A percentile compares a stretch with the other conserved stretches of the same genome.
Conservation (phyloP, 352 stramenopile species). For the Pythium sp. region DNA sequence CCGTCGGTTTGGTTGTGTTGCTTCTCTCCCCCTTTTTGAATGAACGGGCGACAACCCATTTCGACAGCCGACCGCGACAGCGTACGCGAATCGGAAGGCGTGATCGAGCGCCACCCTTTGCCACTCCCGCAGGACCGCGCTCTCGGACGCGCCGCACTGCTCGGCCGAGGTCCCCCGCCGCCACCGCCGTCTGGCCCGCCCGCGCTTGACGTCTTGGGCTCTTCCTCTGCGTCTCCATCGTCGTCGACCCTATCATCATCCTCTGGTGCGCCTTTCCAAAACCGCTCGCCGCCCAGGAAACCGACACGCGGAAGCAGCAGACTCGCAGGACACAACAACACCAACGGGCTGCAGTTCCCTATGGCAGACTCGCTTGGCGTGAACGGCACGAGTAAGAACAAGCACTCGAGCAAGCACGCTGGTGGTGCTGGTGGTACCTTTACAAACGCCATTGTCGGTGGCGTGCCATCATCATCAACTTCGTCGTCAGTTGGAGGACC, state of each 20-base stretch:
- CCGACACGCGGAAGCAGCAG: neutral
- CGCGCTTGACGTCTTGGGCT: neutral
- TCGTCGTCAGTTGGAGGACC: neutral
- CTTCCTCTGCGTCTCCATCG: slow-evolving; percentile 8
- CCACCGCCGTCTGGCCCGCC: slow-evolving; percentile 6
- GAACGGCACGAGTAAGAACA: slow-evolving; percentile 7
- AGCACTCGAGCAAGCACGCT: neutral
- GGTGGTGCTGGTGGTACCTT: neutral
- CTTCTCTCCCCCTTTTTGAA: neutral
- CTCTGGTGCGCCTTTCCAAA: slow-evolving; percentile 4
- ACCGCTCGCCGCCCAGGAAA: slow-evolving; percentile 6
- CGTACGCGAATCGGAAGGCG: slow-evolving; percentile 19
- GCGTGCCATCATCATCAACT: neutral
- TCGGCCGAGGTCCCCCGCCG: slow-evolving; percentile 11
- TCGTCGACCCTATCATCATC: neutral
- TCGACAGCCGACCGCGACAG: slow-evolving; percentile 13
- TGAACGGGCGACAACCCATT: slow-evolving; percentile 8
- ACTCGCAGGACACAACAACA: neutral
- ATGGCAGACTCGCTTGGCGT: slow-evolving; percentile 15
- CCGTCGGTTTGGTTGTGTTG: too few species aligned
- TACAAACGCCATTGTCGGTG: neutral
- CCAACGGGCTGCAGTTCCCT: slow-evolving; percentile 13
- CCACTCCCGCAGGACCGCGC: slow-evolving; percentile 7
- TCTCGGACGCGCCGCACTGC: slow-evolving; percentile 6
- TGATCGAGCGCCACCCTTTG: slow-evolving; percentile 19